Evolutionary conservation across 2,329 filamentous ascomycete species (phyloP).

Genomic region (Aulographum hederae): DNA sequence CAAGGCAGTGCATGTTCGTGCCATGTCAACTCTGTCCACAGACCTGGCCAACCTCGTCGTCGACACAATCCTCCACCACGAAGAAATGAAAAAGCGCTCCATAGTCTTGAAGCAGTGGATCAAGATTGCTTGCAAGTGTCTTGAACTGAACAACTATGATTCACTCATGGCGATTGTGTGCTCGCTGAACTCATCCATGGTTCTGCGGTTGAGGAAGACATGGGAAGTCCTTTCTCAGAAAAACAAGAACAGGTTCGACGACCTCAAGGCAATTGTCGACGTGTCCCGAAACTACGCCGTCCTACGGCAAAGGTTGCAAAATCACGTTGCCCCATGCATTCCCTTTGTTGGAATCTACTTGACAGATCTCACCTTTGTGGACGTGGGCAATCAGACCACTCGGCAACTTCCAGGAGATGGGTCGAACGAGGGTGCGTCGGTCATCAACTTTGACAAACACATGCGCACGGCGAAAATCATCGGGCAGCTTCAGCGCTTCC

Average conservation of each 20-base stretch:
- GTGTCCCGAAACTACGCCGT: constrained; percentile 80
- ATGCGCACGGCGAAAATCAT: constrained; percentile 89
- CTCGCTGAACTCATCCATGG: constrained; percentile 79
- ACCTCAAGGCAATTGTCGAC: constrained; percentile 70
- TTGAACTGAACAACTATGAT: constrained; percentile 90
- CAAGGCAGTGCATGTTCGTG: constrained; percentile 73
- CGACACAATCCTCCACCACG: constrained; percentile 72
- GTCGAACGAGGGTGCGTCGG: constrained; percentile 30
- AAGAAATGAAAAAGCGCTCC: constrained; percentile 87
- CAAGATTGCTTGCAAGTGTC: constrained; percentile 73
- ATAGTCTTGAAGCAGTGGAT: constrained; percentile 85
- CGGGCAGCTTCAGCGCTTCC: constrained; percentile 86
- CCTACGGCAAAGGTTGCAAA: constrained; percentile 64
- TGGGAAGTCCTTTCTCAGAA: constrained; percentile 81
- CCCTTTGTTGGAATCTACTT: constrained; percentile 94
- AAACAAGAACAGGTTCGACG: constrained; percentile 62
- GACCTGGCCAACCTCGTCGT: constrained; percentile 85
- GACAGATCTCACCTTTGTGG: constrained; percentile 88
- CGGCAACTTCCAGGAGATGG: constrained; percentile 51
- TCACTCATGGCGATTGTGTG: constrained; percentile 94
- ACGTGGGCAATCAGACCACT: constrained; percentile 78
- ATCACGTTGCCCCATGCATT: constrained; percentile 77
- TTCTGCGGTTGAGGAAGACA: constrained; percentile 70
- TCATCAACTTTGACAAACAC: constrained; percentile 98
- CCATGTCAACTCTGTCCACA: constrained; percentile 83